These are phyloP conservation scores for Knufia petricola DNA, from an alignment of 2,329 filamentous ascomycete species.

Conservation along the genomic window DNA sequence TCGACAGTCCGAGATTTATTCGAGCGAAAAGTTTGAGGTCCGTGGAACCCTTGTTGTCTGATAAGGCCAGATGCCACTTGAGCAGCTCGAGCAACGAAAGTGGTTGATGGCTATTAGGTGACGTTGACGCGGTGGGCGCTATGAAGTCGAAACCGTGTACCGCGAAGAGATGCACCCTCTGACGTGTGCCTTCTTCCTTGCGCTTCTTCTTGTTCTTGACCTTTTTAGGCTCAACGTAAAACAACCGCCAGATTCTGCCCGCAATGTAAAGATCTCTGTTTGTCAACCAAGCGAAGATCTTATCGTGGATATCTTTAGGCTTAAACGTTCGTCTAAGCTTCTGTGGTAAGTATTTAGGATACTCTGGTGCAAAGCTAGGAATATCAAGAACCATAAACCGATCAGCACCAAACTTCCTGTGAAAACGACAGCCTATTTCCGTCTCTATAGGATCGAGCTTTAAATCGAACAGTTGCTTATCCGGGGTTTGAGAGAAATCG, in stretches of 20 bases:
- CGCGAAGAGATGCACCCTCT: conserved; percentile 35
- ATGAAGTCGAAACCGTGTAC: conserved; percentile 31
- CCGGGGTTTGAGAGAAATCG: conserved; percentile 28
- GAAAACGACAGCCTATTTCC: conserved; percentile 36
- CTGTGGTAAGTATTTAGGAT: conserved; percentile 9
- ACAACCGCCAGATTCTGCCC: conserved; percentile 36
- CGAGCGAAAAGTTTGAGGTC: conserved; percentile 39
- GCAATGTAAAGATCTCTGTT: conserved; percentile 31
- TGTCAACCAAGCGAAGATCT: conserved; percentile 33
- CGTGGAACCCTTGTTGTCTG: conserved; percentile 29
- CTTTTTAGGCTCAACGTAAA: conserved; percentile 34
- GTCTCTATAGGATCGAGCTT: conserved; percentile 33
- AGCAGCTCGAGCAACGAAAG: conserved; percentile 33
- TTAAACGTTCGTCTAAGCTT: conserved; percentile 1
- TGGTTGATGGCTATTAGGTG: conserved; percentile 18
- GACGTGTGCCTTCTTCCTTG: conserved; percentile 13
- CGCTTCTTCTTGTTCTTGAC: conserved; percentile 25
- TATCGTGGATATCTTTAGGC: conserved; percentile 25
- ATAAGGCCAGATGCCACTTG: conserved; percentile 36
- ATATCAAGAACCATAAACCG: conserved; percentile 36
- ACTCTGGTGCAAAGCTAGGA: conserved; percentile 18
- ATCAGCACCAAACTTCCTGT: conserved; percentile 38
- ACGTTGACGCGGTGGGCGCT: conserved; percentile 2
- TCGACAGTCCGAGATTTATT: conserved; percentile 35
- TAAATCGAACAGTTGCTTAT: conserved; percentile 31